These are phyloP conservation scores for Phaeosphaeriaceae sp. DNA, from an alignment of 2,329 filamentous ascomycete genomes.

Conservation along the genomic window DNA sequence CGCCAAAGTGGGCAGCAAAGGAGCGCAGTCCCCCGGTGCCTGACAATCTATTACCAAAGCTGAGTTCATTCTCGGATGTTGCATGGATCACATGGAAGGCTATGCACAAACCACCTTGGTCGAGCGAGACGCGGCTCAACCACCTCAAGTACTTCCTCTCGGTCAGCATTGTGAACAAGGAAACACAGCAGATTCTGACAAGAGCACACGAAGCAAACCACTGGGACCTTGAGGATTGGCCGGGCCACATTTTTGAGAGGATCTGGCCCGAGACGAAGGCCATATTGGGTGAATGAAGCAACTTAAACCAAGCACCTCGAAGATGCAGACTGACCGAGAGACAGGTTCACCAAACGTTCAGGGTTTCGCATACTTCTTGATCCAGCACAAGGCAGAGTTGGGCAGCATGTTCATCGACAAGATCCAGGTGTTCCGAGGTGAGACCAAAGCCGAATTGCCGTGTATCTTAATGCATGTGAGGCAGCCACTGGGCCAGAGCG, in stretches of 20 bases:
- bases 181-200: constrained; percentile 18
- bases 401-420: constrained; percentile 25
- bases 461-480: constrained; percentile 21
- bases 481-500: constrained; percentile 5
- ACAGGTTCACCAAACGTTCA: constrained; percentile 23
- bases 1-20: constrained; percentile 15
- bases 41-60: constrained; percentile 12
- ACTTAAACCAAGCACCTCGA: background rate
- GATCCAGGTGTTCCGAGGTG: constrained; percentile 19
- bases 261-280: constrained; percentile 17
- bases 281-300: constrained; percentile 19
- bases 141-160: constrained; percentile 23
- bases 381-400: constrained; percentile 25
- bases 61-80: constrained; percentile 27
- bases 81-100: constrained; percentile 21
- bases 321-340: background rate
- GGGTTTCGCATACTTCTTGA: constrained; percentile 27
- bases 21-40: constrained; percentile 15
- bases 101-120: constrained; percentile 2
- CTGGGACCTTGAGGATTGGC: constrained; percentile 17
- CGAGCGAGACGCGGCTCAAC: constrained; percentile 6
- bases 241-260: constrained; percentile 22
- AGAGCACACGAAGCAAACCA: constrained; percentile 11
- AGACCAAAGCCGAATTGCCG: constrained; percentile 11
- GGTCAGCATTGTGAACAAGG: constrained; percentile 18